Evolutionary conservation across 805 yeast genomes (phyloP), one percentile per base, ranked within the genome.

Genomic region (Crinitomyces ghanaensis): DNA sequence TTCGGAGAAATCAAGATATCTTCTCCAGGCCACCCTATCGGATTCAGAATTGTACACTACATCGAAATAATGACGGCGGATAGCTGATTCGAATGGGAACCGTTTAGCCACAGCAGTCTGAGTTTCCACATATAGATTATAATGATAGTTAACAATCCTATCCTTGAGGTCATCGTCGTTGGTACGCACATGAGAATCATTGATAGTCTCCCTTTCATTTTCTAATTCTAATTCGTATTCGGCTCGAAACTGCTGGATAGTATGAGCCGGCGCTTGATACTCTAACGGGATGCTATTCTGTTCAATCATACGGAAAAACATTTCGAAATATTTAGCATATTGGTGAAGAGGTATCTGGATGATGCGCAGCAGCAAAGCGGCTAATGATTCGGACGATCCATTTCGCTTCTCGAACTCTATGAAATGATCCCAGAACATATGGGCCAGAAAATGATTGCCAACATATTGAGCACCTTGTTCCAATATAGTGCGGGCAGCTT

Each of bases 351-450:
- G 95, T 2, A 81, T 61, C 26, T 33, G 40, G 7, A 51, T 36
- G 22, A 57, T 41, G 19, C 56, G 38, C 4, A 26, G 50, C 49
- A 25, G 73, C 53, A 29, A 75, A 55, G 37, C 57, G 22, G 45
- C 40, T 36, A 76, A 65, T 1, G 72, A 46, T 3, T 54, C 51
- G 2, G 60, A 41, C 22, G 59, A 62, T 17, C 46, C 43, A 11
- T 56, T 54, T 17, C 59, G 55, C n/a, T 60, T 52, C 44, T 74
- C 78, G 59, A 74, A 79, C 25, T 68, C 77, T 16, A 88, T 54
- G 40, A 72, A 76, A 34, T 68, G 63, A 51, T 85, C 93, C 97
- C 96, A 88, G 31, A 86, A 57, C 1, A 74, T 63, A 51, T 85
- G 93, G 2, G 93, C 67, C 40, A 77, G 59, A 54, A 82, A 91